phyloP scores from a whole-genome alignment of 2,329 filamentous ascomycete genomes.

The Elsinoe australis region DNA sequence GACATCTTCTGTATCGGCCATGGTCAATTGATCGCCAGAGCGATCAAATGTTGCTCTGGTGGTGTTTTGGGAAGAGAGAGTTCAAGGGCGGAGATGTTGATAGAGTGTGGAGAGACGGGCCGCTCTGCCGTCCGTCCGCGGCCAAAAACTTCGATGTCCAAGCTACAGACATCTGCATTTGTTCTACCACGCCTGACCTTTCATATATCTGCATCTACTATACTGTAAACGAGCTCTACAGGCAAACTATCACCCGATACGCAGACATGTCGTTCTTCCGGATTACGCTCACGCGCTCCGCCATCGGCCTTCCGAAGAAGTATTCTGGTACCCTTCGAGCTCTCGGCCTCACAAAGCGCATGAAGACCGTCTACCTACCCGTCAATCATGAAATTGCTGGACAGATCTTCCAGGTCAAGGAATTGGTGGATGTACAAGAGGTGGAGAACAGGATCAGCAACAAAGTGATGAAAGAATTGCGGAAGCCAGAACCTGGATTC shows the following conservation, averaged over 20 bases:
- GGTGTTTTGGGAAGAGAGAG: no score
- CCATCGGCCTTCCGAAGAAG: conserved; percentile 74
- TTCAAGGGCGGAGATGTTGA: conserved; percentile 3
- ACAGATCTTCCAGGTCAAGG: conserved; percentile 90
- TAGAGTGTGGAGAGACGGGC: neutral
- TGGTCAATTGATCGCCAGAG: conserved; percentile 18
- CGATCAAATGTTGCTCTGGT: no score
- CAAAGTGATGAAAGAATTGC: conserved; percentile 59
- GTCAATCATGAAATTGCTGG: conserved; percentile 74
- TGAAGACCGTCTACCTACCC: conserved; percentile 82
- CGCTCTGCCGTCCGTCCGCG: neutral
- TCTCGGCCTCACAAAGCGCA: conserved; percentile 75
- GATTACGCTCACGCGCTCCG: conserved; percentile 81
- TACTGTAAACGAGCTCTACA: no score
- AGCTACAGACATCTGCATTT: no score
- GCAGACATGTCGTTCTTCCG: conserved; percentile 50
- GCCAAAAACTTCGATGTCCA: no score
- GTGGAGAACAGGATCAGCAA: conserved; percentile 59
- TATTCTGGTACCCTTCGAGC: conserved; percentile 74
- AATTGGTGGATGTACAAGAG: conserved; percentile 75
- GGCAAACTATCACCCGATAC: no score
- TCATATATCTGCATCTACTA: no score
- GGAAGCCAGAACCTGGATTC: conserved; percentile 72
- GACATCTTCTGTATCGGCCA: conserved; percentile 30
- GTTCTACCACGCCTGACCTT: conserved; percentile 1